Evolutionary conservation across 192 early-diverging fungal genomes (phyloP).

Genomic region (Coemansia sp.): DNA sequence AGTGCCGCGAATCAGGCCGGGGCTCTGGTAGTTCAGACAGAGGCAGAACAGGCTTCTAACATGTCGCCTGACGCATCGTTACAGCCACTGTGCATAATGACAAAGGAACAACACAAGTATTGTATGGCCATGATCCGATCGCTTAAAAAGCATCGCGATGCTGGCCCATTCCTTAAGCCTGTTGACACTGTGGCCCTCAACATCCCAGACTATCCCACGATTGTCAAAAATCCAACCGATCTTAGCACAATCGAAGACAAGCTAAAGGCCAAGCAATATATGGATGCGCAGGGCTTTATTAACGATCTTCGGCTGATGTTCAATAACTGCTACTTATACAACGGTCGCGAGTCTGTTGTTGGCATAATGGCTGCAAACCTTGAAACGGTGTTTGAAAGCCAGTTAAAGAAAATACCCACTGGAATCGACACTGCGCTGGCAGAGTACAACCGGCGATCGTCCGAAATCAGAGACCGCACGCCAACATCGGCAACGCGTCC

Average conservation of each 20-base stretch:
- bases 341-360: slow-evolving; percentile 71
- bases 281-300: slow-evolving; percentile 64
- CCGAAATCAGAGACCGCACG: slow-evolving; percentile 33
- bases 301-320: slow-evolving; percentile 74
- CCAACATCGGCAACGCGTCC: slow-evolving; percentile 60
- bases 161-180: slow-evolving; percentile 80
- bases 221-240: slow-evolving; percentile 81
- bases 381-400: slow-evolving; percentile 68
- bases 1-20: neutral
- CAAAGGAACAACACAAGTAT: slow-evolving; percentile 83
- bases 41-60: neutral
- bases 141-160: slow-evolving; percentile 79
- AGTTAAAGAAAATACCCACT: slow-evolving; percentile 69
- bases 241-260: slow-evolving; percentile 72
- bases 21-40: neutral
- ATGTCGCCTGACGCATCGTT: neutral
- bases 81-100: slow-evolving; percentile 52
- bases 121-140: slow-evolving; percentile 71
- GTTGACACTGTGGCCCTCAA: slow-evolving; percentile 76
- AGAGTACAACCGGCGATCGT: slow-evolving; percentile 41
- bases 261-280: slow-evolving; percentile 63
- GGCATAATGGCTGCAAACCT: slow-evolving; percentile 70
- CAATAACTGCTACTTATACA: slow-evolving; percentile 79
- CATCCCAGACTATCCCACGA: slow-evolving; percentile 75
- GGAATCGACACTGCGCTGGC: slow-evolving; percentile 55